Conservation (phyloP, 768 basidiomycete genomes). For the Termitomyces sp. region DNA sequence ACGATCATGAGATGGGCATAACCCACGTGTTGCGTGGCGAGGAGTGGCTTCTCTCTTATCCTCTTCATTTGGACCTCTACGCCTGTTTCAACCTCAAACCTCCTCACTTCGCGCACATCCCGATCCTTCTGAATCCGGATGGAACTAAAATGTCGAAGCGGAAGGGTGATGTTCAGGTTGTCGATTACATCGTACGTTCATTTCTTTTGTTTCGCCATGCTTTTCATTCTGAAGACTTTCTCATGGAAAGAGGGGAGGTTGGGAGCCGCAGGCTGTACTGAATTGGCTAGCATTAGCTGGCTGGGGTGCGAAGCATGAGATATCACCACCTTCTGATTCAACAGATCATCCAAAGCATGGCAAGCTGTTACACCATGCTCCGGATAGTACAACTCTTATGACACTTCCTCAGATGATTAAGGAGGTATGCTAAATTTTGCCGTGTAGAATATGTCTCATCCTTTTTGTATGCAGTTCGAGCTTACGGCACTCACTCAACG, state of each 20-base stretch:
- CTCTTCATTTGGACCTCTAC: constrained; percentile 88
- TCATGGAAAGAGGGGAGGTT: constrained; percentile 62
- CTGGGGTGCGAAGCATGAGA: constrained; percentile 65
- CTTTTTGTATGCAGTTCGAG: constrained; percentile 53
- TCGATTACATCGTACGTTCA: constrained; percentile 73
- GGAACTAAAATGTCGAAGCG: constrained; percentile 95
- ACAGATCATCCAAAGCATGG: constrained; percentile 13
- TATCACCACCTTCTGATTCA: constrained; percentile 17
- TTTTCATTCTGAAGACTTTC: neutral
- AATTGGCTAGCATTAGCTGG: constrained; percentile 97
- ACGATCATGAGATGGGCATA: constrained; percentile 94
- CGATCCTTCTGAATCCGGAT: constrained; percentile 84
- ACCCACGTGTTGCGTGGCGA: constrained; percentile 95
- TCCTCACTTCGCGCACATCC: constrained; percentile 88
- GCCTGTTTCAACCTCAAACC: constrained; percentile 63
- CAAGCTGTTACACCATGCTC: constrained; percentile 33
- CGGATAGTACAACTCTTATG: constrained; percentile 64
- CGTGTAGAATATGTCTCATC: neutral
- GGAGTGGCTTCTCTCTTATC: constrained; percentile 96
- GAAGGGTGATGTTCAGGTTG: constrained; percentile 81
- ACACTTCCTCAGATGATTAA: constrained; percentile 58
- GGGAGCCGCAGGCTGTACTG: constrained; percentile 84
- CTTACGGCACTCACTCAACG: constrained; percentile 73
- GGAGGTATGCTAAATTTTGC: constrained; percentile 31
- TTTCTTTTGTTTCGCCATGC: neutral